A percentile compares a stretch with the other conserved stretches of the same genome.
Conservation (phyloP, 129 eudicot species). For the Ambrosia artemisiifolia region DNA sequence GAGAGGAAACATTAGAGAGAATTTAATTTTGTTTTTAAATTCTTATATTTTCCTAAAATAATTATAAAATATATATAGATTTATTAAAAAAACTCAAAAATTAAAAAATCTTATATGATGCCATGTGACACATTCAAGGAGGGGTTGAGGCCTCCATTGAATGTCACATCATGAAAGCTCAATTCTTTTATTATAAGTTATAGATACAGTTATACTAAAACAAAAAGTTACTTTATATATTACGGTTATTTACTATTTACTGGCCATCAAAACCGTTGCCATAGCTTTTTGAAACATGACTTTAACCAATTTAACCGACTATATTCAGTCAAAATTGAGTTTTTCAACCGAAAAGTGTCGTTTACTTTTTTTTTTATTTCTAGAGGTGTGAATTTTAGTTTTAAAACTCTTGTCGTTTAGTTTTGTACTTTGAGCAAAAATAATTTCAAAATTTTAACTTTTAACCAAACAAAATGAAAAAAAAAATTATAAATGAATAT, state of each 20-base stretch:
- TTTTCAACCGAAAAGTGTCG: background rate
- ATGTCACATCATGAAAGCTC: too few species aligned
- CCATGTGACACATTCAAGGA: too few species aligned
- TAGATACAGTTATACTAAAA: too few species aligned
- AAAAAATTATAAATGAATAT: too few species aligned
- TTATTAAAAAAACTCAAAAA: too few species aligned
- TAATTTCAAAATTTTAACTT: background rate
- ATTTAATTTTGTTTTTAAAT: too few species aligned
- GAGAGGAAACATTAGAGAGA: too few species aligned
- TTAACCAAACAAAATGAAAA: background rate
- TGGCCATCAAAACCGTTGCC: constrained; percentile 14
- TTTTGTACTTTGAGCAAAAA: background rate
- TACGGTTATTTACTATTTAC: background rate
- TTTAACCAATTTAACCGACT: background rate
- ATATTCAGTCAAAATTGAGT: background rate
- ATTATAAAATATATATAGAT: too few species aligned
- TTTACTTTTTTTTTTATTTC: background rate
- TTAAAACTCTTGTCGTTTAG: background rate
- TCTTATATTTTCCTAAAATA: too few species aligned
- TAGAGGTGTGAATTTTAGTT: background rate
- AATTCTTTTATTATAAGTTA: too few species aligned
- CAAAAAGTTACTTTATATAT: background rate
- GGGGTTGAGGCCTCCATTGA: too few species aligned
- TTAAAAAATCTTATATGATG: too few species aligned
- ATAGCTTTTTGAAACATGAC: background rate